phyloP scores from a whole-genome alignment of 2,329 filamentous ascomycete species.

The Dryadomyces quercivorus region DNA sequence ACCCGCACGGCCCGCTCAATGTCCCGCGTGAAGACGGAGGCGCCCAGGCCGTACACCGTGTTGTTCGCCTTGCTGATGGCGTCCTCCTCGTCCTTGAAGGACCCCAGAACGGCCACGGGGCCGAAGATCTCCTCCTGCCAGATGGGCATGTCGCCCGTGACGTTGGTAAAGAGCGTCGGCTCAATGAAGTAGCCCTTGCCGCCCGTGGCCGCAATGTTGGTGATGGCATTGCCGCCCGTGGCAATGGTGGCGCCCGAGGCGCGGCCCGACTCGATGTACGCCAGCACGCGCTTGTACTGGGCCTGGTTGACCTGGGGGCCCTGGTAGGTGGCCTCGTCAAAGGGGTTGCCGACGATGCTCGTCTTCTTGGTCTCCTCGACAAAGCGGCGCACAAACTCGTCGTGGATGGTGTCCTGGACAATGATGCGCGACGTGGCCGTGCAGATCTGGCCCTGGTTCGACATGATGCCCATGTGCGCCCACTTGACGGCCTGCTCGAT shows the following conservation, averaged over 20 bases:
- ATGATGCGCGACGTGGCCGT: constrained; percentile 62
- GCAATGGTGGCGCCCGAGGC: background rate
- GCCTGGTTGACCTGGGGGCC: constrained; percentile 51
- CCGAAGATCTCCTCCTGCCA: constrained; percentile 45
- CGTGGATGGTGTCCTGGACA: constrained; percentile 46
- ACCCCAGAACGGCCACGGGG: constrained; percentile 41
- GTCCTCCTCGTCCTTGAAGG: constrained; percentile 39
- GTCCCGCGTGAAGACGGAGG: constrained; percentile 43
- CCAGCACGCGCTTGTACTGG: constrained; percentile 50
- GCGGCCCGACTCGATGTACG: constrained; percentile 43
- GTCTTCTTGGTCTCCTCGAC: constrained; percentile 18
- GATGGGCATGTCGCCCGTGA: constrained; percentile 14
- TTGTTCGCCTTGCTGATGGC: constrained; percentile 37
- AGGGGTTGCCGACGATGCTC: constrained; percentile 46
- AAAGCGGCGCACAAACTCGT: constrained; percentile 44
- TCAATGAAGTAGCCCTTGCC: constrained; percentile 12
- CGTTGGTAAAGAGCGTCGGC: constrained; percentile 12
- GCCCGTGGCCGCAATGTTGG: background rate
- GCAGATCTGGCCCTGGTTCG: constrained; percentile 62
- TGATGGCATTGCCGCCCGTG: background rate
- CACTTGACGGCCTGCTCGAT: constrained; percentile 36
- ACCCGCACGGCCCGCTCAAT: constrained; percentile 29
- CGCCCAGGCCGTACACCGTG: constrained; percentile 41
- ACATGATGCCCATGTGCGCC: constrained; percentile 36
- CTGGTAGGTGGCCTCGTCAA: constrained; percentile 35